Conservation (phyloP, 2,329 filamentous ascomycete genomes). For the Lasiodiplodia hormozganensis region DNA sequence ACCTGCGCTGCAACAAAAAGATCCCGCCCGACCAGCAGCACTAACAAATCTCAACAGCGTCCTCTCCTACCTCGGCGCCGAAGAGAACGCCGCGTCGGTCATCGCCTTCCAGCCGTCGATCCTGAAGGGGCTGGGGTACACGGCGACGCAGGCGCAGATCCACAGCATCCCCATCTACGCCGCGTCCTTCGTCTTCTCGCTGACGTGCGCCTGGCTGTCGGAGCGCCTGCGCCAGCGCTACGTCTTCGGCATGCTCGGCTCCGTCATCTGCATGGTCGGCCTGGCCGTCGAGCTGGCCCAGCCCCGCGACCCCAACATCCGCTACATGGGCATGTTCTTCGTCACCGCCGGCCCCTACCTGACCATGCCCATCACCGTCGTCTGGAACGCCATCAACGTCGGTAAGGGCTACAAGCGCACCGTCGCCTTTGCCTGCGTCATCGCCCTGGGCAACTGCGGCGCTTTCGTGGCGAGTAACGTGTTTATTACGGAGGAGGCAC, state of each 20-base stretch:
- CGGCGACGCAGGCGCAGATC: conserved; percentile 47
- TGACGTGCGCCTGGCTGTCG: conserved; percentile 55
- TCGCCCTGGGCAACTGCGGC: conserved; percentile 30
- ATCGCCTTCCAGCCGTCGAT: conserved; percentile 50
- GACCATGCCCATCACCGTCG: conserved; percentile 26
- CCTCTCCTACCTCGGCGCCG: conserved; percentile 39
- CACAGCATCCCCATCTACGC: conserved; percentile 49
- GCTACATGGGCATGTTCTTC: conserved; percentile 30
- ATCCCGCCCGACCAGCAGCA: too few relatives aligned
- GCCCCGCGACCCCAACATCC: conserved; percentile 1
- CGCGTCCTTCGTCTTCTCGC: conserved; percentile 48
- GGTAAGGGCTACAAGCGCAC: conserved; percentile 28
- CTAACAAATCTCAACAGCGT: conserved; percentile 32
- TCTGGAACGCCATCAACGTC: conserved; percentile 27
- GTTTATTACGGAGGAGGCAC: conserved; percentile 28
- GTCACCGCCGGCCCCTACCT: conserved; percentile 18
- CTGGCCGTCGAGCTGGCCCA: conserved; percentile 23
- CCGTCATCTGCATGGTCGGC: conserved; percentile 58
- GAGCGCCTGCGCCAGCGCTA: conserved; percentile 61
- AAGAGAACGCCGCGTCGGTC: conserved; percentile 43
- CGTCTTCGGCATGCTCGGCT: conserved; percentile 60
- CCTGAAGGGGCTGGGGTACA: conserved; percentile 51
- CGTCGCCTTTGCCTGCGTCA: conserved; percentile 23
- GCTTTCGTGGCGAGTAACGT: conserved; percentile 28
- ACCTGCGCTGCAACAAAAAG: too few relatives aligned